Conservation (phyloP, 441 rosid genomes). For the Gossypium aridum region DNA sequence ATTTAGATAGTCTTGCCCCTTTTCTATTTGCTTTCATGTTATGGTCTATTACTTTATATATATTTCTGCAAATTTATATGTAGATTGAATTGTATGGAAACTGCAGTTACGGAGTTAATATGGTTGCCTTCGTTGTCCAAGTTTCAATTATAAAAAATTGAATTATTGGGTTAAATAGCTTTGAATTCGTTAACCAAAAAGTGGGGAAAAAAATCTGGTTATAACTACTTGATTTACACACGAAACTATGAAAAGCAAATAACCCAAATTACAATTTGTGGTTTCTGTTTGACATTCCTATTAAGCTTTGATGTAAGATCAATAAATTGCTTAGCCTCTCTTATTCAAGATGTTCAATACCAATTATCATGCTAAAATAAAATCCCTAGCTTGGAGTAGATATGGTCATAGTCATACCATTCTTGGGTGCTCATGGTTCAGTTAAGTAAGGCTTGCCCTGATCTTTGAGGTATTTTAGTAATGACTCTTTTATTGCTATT, state of each 20-base stretch:
- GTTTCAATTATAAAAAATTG: conserved; percentile 3
- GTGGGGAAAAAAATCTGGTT: neutral
- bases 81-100: neutral
- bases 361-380: neutral
- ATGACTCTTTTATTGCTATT: neutral
- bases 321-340: neutral
- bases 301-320: neutral
- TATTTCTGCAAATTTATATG: neutral
- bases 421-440: neutral
- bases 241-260: neutral
- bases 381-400: conserved; percentile 1
- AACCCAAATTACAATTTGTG: neutral
- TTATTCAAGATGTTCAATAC: neutral
- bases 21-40: neutral
- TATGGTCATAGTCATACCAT: neutral
- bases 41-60: neutral
- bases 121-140: neutral
- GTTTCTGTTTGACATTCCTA: neutral
- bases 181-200: neutral
- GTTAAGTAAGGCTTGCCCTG: neutral
- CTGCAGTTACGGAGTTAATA: neutral
- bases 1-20: neutral
- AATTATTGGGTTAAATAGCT: neutral
- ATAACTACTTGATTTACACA: neutral
- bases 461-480: neutral